phyloP scores from a whole-genome alignment of 1,139 yeast species.

The Nakaseomyces delphensis region DNA sequence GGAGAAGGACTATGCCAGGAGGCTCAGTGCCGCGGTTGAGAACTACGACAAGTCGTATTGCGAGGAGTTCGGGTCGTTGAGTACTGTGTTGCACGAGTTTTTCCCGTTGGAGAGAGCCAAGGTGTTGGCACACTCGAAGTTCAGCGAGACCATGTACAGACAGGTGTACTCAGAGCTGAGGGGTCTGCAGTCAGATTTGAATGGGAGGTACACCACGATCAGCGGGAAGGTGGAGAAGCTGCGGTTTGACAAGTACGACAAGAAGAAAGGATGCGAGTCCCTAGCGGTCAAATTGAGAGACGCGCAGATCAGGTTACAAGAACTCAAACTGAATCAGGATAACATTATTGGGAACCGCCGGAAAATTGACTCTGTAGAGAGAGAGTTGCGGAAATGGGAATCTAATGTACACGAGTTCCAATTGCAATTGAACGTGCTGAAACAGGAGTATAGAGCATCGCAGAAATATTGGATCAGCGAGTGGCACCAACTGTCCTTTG shows the following conservation, averaged over 20 bases:
- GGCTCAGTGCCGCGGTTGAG: conserved; percentile 27
- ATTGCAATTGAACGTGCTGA: conserved; percentile 46
- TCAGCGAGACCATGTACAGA: conserved; percentile 24
- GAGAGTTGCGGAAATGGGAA: conserved; percentile 50
- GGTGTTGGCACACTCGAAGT: conserved; percentile 28
- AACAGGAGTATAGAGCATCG: conserved; percentile 47
- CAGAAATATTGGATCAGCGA: conserved; percentile 67
- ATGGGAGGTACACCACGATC: conserved; percentile 49
- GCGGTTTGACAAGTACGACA: conserved; percentile 26
- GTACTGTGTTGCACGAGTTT: conserved; percentile 14
- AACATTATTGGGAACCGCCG: conserved; percentile 76
- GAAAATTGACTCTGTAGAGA: conserved; percentile 50
- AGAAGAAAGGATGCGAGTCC: conserved; percentile 26
- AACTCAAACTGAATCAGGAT: conserved; percentile 37
- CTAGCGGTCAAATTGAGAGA: conserved; percentile 23
- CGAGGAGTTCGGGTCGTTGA: conserved; percentile 24
- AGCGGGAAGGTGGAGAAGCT: conserved; percentile 66
- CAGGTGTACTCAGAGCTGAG: conserved; percentile 22
- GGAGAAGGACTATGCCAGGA: conserved; percentile 29
- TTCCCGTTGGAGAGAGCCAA: conserved; percentile 19
- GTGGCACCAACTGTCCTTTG: conserved; percentile 65
- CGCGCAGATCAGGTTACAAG: conserved; percentile 23
- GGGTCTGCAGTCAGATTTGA: conserved; percentile 20
- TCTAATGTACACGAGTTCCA: conserved; percentile 39
- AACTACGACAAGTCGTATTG: conserved; percentile 17